Base-by-base conservation (phyloP, 208 protist genomes). In the Trypanosoma platydactyli region DNA sequence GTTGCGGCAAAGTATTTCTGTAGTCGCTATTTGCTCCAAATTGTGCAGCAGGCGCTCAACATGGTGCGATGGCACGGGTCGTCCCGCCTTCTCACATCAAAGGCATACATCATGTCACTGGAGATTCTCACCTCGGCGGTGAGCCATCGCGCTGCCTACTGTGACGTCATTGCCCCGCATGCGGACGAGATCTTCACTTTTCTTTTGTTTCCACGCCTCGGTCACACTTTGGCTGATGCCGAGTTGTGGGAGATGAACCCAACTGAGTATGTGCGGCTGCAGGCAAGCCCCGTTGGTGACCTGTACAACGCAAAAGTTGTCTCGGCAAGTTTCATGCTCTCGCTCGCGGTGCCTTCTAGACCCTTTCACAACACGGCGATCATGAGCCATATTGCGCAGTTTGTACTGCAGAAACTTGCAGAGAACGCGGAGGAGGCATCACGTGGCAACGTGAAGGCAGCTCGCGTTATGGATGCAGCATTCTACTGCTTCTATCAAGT, bases 241-340 rank as follows among this genome's bases (percentile, higher is more conserved):
- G 94, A 97, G 74, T 67, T 97, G 4, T 98, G 85, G 86, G 59
- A 77, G 38, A 58, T 76, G 54, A 96, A 98, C 75, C 93, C 93
- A 27, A 80, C 92, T 51, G 94, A 98, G 73, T 98, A 93, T 73
- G 71, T 98, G 29, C 82, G 89, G 52, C 84, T 83, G 75, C 89
- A 95, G 73, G 85, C 80, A 49, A 93, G 81, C 66, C 72, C 91
- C 5, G 55, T 64, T 11, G 83, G 84, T 20, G 86, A 96, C 66
- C 65, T 97, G 12, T 97, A 83, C 66, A 97, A 76, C 55, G 72
- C 92, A 15, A 85, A 88, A 57, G 76, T 93, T 1, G 81, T 88
- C 5, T 84, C 88, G 4, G 73, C 77, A 20, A 85, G 77, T 74
- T 73, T 94, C 16, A 65, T 97, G 49, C 64, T 96, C 16, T 71